Percentiles rank a stretch among this genome's conserved stretches.
Conservation (phyloP, 139 green algal genomes). For the Spirogloea muscicola region DNA sequence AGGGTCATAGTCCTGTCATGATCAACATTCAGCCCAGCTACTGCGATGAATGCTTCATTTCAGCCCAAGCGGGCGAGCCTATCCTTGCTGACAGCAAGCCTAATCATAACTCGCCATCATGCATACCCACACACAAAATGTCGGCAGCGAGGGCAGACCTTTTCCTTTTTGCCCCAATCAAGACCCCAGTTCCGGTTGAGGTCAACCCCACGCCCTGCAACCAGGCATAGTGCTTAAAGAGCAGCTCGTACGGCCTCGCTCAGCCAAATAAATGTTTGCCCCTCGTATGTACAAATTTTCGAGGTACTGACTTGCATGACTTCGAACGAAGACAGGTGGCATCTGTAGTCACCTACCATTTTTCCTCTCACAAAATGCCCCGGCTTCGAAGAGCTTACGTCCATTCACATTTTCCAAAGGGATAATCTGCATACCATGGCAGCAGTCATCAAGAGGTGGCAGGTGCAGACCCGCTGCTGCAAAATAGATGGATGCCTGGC, state of each 20-base stretch:
- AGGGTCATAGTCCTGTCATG: conserved; percentile 48
- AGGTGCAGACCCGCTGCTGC: neutral
- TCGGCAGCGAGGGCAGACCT: conserved; percentile 22
- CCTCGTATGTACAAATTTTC: neutral
- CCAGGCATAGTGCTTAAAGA: neutral
- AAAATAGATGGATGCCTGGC: neutral
- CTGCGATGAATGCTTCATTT: neutral
- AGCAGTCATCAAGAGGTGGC: too few relatives aligned
- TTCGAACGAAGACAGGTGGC: neutral
- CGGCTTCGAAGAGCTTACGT: conserved; percentile 71
- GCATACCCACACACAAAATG: neutral
- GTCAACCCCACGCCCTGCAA: conserved; percentile 83
- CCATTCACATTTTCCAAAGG: conserved; percentile 92
- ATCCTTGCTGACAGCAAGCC: neutral
- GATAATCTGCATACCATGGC: conserved; percentile 69
- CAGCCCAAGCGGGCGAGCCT: neutral
- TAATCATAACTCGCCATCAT: neutral
- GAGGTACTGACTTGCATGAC: neutral
- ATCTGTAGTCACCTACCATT: conserved; percentile 64
- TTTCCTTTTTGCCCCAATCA: conserved; percentile 93
- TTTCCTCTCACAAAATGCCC: conserved; percentile 87
- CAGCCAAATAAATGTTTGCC: neutral
- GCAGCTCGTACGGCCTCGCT: neutral
- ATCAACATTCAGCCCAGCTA: neutral
- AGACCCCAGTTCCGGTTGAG: conserved; percentile 92